Base-by-base conservation (phyloP, 1,284 basidiomycete species). In the Inonotus hispidus region DNA sequence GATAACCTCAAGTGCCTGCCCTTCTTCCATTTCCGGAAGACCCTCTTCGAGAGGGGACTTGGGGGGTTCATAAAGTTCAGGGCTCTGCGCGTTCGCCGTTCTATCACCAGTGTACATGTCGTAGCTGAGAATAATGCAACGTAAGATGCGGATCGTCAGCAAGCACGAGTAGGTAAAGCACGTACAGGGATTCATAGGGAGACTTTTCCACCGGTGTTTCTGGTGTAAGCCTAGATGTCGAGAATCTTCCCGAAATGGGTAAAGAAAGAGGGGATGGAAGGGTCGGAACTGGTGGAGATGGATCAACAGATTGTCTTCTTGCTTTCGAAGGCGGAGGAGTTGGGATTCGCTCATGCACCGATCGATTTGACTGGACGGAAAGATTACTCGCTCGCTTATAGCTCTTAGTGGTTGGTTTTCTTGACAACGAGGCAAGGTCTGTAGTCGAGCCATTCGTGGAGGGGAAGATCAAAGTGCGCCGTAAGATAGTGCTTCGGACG, bases 291-390 rank as follows among this genome's bases (percentile, higher is more conserved):
- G 90, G 90, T 29, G 89, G 90, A 2, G 85, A 80, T 47, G 74
- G 74, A 66, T 83, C 82, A 27, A 68, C 71, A 19, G 88, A 90
- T 72, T 90, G 88, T 39, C 87, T 82, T 65, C 80, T 80, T 29
- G 72, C 71, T 35, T 77, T 75, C n/a, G 87, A 82, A 37, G 89
- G 90, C 19, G 88, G 88, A 25, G 89, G 90, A 1, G 90, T 92
- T 19, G 90, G 90, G n/a, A 77, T 85, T 58, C 90, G 85, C 66
- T 92, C 89, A 66, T 88, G 86, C 23, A 92, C 76, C 35, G 90
- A 90, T 58, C 84, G 83, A 66, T 73, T 81, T 2, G 85, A 87
- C 35, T 74, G 72, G 39, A 73, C 70, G 35, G 81, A 82, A 19
- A 77, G 75, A 14, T 78, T 77, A 66, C 88, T 87, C 14, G 77